Conservation (phyloP, 768 basidiomycete species). For the Grammothele lineata region DNA sequence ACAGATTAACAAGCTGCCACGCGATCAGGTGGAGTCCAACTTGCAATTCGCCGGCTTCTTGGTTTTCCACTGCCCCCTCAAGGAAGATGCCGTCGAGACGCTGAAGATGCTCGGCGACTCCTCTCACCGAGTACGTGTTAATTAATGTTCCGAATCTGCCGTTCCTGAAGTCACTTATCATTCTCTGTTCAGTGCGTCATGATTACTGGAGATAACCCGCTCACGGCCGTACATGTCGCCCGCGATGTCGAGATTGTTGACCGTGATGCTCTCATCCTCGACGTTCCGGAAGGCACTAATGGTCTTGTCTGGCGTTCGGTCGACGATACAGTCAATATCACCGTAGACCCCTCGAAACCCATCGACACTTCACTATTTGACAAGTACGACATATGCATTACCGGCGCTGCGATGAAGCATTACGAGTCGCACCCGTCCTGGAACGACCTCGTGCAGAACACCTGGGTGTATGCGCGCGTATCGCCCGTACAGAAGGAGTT, state of each 20-base stretch:
- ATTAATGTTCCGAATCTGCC: not conserved
- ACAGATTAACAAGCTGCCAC: slow-evolving; percentile 84
- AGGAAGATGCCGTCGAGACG: slow-evolving; percentile 84
- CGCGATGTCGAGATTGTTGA: slow-evolving; percentile 97
- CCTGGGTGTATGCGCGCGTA: slow-evolving; percentile 98
- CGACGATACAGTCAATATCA: slow-evolving; percentile 87
- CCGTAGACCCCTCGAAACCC: slow-evolving; percentile 76
- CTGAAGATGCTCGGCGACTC: slow-evolving; percentile 95
- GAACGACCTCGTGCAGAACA: slow-evolving; percentile 84
- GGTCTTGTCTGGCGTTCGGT: slow-evolving; percentile 92
- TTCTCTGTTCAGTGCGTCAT: slow-evolving; percentile 73
- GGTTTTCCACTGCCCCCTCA: slow-evolving; percentile 98
- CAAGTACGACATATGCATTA: slow-evolving; percentile 93
- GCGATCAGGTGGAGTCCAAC: slow-evolving; percentile 74
- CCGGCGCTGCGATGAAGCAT: slow-evolving; percentile 90
- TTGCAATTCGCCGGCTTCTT: slow-evolving; percentile 93
- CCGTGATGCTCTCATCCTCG: slow-evolving; percentile 89
- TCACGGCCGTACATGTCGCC: slow-evolving; percentile 96
- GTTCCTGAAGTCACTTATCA: slow-evolving; percentile 3
- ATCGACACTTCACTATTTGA: slow-evolving; percentile 76
- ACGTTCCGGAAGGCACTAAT: slow-evolving; percentile 62
- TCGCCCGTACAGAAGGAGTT: slow-evolving; percentile 94
- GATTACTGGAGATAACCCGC: slow-evolving; percentile 99
- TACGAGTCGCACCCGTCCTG: slow-evolving; percentile 69
- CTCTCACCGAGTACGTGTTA: slow-evolving; percentile 79